A percentile compares a stretch with the other conserved stretches of the same genome.
Conservation (phyloP, 176 grass and related monocot genomes). For the Paspalum vaginatum region DNA sequence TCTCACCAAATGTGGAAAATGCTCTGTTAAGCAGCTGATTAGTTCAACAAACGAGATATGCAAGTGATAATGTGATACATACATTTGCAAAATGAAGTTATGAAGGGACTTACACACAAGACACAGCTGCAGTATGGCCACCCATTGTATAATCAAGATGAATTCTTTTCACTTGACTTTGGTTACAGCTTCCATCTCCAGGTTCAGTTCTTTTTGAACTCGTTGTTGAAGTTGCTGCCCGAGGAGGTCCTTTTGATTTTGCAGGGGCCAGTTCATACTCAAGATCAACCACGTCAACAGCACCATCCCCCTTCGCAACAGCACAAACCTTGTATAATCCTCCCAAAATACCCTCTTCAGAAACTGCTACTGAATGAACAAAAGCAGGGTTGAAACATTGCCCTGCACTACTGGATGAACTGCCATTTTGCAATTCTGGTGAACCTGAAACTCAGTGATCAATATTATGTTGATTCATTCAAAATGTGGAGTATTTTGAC, state of each 20-base stretch:
- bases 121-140: slow-evolving; percentile 85
- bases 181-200: slow-evolving; percentile 49
- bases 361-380: slow-evolving; percentile 80
- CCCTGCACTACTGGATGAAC: slow-evolving; percentile 53
- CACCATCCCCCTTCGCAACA: slow-evolving; percentile 94
- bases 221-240: slow-evolving; percentile 20
- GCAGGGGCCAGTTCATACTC: slow-evolving; percentile 63
- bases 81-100: not conserved
- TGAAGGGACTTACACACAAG: slow-evolving; percentile 82
- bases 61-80: slow-evolving; percentile 7
- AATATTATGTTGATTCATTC: not conserved
- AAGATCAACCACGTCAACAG: slow-evolving; percentile 82
- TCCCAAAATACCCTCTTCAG: slow-evolving; percentile 67
- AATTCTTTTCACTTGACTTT: slow-evolving; percentile 56
- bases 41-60: slow-evolving; percentile 31
- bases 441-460: slow-evolving; percentile 56
- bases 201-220: slow-evolving; percentile 51
- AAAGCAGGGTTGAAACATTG: slow-evolving; percentile 98
- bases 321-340: slow-evolving; percentile 77
- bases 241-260: slow-evolving; percentile 56
- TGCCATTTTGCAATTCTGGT: slow-evolving; percentile 55
- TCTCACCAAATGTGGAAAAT: slow-evolving; percentile 88
- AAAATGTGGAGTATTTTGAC: not conserved
- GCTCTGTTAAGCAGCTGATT: slow-evolving; percentile 60
- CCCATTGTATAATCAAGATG: slow-evolving; percentile 74